Evolutionary conservation across 768 basidiomycete genomes (phyloP), one percentile per base, ranked within the genome.

Genomic region (Harrya chromipes): DNA sequence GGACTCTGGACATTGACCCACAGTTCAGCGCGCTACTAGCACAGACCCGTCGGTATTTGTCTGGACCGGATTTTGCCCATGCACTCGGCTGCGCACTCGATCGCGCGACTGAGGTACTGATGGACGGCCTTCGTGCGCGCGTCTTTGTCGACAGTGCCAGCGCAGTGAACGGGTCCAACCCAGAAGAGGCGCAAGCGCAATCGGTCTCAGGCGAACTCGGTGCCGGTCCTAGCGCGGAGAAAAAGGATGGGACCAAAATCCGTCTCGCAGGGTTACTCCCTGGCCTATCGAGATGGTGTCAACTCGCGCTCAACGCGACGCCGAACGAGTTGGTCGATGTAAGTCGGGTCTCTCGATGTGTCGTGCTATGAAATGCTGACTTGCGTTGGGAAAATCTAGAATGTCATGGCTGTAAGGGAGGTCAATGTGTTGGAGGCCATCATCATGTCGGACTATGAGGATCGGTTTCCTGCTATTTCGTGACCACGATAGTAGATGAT

Each of bases 271-370:
- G 84, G 6, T 69, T 95, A 57, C 69, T 97, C 24, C 94, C 93
- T 4, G 86, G 81, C 1, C 70, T 97, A 36, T 83, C 87, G 47
- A 72, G 82, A 49, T 93, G 92, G 90, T 85, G 84, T 59, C 80
- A 80, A 54, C 50, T 82, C 50, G 83, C 84, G 34, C 64, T 92
- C 57, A 77, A 81, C 54, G 79, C 79, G 16, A 63, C 85, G 47
- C 90, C 88, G 31, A 91, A 90, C 63, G 89, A 88, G 64, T 71
- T 92, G 55, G 79, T 91, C 23, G 90, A 94, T 71, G 92, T 91
- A 62, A 68, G 87, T 9, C 78, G 7, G 19, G 12, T 40, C 16
- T 1, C 20, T 49, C 4, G n/a, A 39, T 43, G 8, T 47, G 2
- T 46, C 12, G 11, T 1, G 36, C 10, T 3, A 5, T 39, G 11